These are phyloP conservation scores for Mimosa bimucronata DNA, from an alignment of 306 rosid genomes.

Conservation along the genomic window DNA sequence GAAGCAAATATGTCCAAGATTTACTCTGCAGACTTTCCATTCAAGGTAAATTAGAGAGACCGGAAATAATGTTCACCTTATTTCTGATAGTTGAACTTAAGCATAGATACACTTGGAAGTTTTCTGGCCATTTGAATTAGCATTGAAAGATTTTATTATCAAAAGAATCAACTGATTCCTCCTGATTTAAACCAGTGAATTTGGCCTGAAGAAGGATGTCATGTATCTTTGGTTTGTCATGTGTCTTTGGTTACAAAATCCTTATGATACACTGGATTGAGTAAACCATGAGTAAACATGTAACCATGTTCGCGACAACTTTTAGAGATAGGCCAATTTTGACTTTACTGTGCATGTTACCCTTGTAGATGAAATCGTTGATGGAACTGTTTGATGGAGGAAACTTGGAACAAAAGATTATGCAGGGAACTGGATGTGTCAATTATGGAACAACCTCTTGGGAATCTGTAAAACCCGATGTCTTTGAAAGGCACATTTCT, in stretches of 20 bases:
- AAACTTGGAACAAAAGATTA: slow-evolving; percentile 64
- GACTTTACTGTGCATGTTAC: slow-evolving; percentile 8
- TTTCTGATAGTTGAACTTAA: not conserved
- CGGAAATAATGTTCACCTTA: slow-evolving; percentile 1
- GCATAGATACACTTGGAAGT: not conserved
- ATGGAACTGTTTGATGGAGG: slow-evolving; percentile 77
- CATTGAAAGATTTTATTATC: not conserved
- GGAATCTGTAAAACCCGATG: slow-evolving; percentile 55
- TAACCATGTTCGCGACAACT: not conserved
- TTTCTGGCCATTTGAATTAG: slow-evolving; percentile 19
- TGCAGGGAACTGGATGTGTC: slow-evolving; percentile 70
- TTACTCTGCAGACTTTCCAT: slow-evolving; percentile 66
- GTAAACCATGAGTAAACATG: not conserved
- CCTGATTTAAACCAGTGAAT: not conserved
- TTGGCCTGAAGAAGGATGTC: not conserved
- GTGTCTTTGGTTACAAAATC: not conserved
- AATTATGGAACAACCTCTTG: slow-evolving; percentile 63
- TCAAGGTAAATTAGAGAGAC: slow-evolving; percentile 49
- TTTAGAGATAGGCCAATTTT: not conserved
- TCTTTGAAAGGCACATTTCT: slow-evolving; percentile 56
- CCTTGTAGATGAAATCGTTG: slow-evolving; percentile 56
- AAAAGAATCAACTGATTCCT: not conserved
- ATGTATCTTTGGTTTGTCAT: not conserved
- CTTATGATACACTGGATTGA: not conserved
- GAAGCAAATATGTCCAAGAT: slow-evolving; percentile 64